Percentiles rank a stretch among this genome's conserved stretches.
Evolutionary conservation across 2,329 filamentous ascomycete species (phyloP).

Genomic region (Colletotrichum sp.): DNA sequence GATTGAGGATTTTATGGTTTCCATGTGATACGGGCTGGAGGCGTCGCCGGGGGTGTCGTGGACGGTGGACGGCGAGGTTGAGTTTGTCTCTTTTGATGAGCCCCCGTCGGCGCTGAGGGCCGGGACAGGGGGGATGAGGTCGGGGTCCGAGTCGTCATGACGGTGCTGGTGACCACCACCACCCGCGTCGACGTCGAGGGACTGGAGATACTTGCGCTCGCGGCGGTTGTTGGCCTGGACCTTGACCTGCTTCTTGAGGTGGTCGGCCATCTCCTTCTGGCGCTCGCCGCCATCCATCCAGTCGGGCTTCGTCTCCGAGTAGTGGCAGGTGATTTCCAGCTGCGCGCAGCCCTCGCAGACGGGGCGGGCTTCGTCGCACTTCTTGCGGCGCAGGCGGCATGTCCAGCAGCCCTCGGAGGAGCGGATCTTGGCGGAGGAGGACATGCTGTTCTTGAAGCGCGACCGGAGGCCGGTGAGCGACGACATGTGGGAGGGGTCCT

Average conservation of each 20-base stretch:
- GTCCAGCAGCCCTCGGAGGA: constrained; percentile 63
- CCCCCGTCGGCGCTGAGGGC: constrained; percentile 5
- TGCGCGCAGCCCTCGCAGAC: constrained; percentile 54
- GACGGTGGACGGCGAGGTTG: constrained; percentile 9
- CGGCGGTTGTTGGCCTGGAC: constrained; percentile 30
- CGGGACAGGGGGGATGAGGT: constrained; percentile 8
- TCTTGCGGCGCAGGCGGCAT: constrained; percentile 65
- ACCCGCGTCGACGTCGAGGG: constrained; percentile 30
- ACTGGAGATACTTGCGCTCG: constrained; percentile 52
- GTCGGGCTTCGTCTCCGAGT: constrained; percentile 55
- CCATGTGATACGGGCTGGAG: constrained; percentile 13
- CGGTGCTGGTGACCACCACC: neutral
- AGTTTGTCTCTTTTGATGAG: constrained; percentile 8
- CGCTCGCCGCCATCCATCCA: constrained; percentile 56
- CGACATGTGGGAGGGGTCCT: neutral
- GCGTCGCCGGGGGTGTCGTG: constrained; percentile 18
- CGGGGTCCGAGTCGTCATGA: constrained; percentile 7
- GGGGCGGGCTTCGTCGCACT: constrained; percentile 61
- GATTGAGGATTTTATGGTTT: constrained; percentile 19
- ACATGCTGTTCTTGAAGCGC: constrained; percentile 14
- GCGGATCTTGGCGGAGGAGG: constrained; percentile 33
- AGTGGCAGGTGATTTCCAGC: constrained; percentile 64
- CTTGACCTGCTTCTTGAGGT: constrained; percentile 28
- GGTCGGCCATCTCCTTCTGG: constrained; percentile 27
- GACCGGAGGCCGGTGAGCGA: constrained; percentile 7